phyloP scores from a whole-genome alignment of 2,329 filamentous ascomycete species.

The Trichoderma brevicompactum region DNA sequence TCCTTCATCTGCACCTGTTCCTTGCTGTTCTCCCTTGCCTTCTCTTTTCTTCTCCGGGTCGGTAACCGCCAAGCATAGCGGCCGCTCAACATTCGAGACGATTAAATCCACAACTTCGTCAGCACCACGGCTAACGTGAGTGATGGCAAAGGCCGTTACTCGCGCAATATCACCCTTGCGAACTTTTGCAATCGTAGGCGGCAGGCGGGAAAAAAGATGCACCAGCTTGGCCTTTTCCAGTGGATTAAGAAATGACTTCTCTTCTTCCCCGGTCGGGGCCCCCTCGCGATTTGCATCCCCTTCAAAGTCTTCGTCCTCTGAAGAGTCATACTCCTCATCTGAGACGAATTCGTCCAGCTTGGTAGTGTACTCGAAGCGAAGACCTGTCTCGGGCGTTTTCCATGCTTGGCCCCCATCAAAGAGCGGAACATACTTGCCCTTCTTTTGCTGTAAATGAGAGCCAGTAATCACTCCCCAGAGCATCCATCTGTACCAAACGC shows the following conservation, averaged over 20 bases:
- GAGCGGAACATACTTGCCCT: constrained; percentile 63
- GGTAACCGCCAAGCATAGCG: constrained; percentile 73
- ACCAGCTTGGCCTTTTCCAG: constrained; percentile 82
- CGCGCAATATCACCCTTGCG: constrained; percentile 85
- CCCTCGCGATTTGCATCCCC: constrained; percentile 59
- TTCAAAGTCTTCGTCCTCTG: constrained; percentile 76
- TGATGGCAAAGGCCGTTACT: constrained; percentile 85
- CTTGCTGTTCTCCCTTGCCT: constrained; percentile 39
- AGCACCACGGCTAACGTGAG: constrained; percentile 80
- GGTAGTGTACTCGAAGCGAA: constrained; percentile 83
- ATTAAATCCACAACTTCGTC: constrained; percentile 93
- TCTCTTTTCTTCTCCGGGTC: constrained; percentile 60
- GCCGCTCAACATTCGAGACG: constrained; percentile 77
- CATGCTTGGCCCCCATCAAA: constrained; percentile 81
- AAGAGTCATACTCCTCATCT: constrained; percentile 84
- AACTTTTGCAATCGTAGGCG: constrained; percentile 72
- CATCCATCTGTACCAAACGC: constrained; percentile 91
- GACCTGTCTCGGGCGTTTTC: constrained; percentile 71
- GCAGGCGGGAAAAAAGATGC: constrained; percentile 81
- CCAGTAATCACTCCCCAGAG: constrained; percentile 85
- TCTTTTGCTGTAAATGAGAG: constrained; percentile 50
- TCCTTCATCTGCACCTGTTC: constrained; percentile 41
- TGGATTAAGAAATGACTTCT: constrained; percentile 75
- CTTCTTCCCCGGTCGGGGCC: constrained; percentile 47
- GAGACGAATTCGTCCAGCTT: constrained; percentile 78